Evolutionary conservation across 2,329 filamentous ascomycete species (phyloP), one percentile per base, ranked within the genome.

Genomic region (Calonectria pseudoreteaudii): DNA sequence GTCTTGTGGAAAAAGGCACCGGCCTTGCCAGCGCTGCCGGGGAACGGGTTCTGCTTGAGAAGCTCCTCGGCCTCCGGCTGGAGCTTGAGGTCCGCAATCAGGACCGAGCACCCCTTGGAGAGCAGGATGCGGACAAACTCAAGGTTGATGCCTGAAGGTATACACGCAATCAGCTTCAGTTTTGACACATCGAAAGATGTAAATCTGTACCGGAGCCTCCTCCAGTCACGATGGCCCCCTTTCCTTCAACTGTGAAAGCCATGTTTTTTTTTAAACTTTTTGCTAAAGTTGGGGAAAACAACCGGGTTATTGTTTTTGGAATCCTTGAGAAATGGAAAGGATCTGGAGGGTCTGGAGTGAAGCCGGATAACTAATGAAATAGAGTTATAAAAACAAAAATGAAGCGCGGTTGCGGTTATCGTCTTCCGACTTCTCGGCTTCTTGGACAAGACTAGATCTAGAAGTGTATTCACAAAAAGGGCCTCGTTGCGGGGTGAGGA

Each of bases 101-200:
- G 70, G 52, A 86, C 84, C 13, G 84, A 85, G 74, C 81, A 86
- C 68, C 83, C 83, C 23, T 80, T 80, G 4, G 73, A 70, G 41
- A 86, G 80, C 4, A 86, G 80, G 4, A 83, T 73, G 26, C 78
- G 75, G 58, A 82, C 80, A 72, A 86, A 84, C 41, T 78, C 81
- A 11, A 85, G 81, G 75, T 82, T 84, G 69, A 86, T 86, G 36
- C 85, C 84, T 85, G 47, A 16, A 72, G n/a, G n/a, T n/a, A 23
- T n/a, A 23, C 20, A n/a, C n/a, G 20, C 23, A 16, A 31, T 50
- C 13, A 34, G 20, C 44, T 30, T 30, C 18, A n/a, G 23, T 13
- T 8, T 41, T 30, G 8, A 20, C 20, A 28, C 28, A 20, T 68
- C 6, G 26, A 38, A 11, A n/a, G n/a, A 11, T 28, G 56, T 1